phyloP scores from a whole-genome alignment of 2,329 filamentous ascomycete genomes.

The Nectriaceae sp. region DNA sequence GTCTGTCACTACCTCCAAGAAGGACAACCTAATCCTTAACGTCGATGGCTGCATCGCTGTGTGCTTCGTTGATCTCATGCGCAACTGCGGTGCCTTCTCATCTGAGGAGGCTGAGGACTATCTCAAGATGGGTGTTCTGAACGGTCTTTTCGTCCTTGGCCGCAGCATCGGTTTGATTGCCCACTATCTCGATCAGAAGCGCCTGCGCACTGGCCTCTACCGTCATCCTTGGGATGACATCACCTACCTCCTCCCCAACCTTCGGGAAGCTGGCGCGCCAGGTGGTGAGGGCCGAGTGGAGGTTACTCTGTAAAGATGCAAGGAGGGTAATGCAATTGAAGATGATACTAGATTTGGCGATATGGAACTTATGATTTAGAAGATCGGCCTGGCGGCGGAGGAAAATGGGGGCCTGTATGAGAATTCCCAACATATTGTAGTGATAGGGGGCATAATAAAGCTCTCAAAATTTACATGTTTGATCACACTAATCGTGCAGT shows the following conservation, averaged over 20 bases:
- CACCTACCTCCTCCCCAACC: conserved; percentile 86
- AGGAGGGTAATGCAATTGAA: conserved; percentile 28
- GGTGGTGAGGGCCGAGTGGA: conserved; percentile 87
- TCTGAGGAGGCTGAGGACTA: conserved; percentile 98
- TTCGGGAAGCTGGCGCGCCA: conserved; percentile 68
- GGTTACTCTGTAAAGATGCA: conserved; percentile 67
- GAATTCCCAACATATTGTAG: conserved; percentile 39
- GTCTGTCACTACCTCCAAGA: conserved; percentile 98
- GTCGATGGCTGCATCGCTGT: conserved; percentile 98
- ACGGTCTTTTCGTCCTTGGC: conserved; percentile 98
- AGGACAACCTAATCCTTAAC: conserved; percentile 99
- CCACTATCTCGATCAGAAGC: conserved; percentile 99
- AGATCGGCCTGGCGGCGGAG: conserved; percentile 27
- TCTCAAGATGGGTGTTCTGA: conserved; percentile 97
- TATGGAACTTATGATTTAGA: conserved; percentile 32
- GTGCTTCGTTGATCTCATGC: conserved; percentile 96
- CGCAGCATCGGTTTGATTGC: conserved; percentile 98
- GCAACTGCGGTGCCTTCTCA: conserved; percentile 97
- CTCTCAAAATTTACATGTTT: conserved; percentile 32
- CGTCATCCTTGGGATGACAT: conserved; percentile 99
- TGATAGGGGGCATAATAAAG: conserved; percentile 35
- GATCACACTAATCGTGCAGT: background rate
- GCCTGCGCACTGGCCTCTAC: conserved; percentile 96
- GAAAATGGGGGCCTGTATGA: conserved; percentile 38
- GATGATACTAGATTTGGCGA: conserved; percentile 31